Percentiles rank a stretch among this genome's conserved stretches.
Conservation (phyloP, 2,329 filamentous ascomycete species). For the Phyllosticta citriasiana region DNA sequence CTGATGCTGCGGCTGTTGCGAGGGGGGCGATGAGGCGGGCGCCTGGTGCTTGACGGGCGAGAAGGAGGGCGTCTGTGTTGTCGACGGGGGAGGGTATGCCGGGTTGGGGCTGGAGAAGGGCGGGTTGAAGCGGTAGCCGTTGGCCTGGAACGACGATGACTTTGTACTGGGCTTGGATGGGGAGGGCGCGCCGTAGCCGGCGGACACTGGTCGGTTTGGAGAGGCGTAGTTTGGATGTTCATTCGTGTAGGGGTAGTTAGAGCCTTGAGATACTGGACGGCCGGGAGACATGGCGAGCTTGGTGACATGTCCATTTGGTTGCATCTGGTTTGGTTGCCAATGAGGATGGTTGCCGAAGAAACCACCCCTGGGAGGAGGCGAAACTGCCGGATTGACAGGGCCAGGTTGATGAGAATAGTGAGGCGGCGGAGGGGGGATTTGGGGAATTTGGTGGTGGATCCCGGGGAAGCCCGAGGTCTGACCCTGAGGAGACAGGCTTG, state of each 20-base stretch:
- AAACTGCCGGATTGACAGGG: neutral
- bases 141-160: constrained; percentile 24
- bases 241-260: constrained; percentile 24
- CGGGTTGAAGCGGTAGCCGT: constrained; percentile 22
- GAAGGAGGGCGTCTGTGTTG: constrained; percentile 24
- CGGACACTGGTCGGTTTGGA: constrained; percentile 33
- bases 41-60: constrained; percentile 27
- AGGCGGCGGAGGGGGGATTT: constrained; percentile 2
- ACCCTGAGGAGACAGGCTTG: constrained; percentile 35
- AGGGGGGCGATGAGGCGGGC: constrained; percentile 22
- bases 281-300: neutral
- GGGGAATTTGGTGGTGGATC: neutral
- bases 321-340: neutral
- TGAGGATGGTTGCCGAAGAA: neutral
- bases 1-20: constrained; percentile 13
- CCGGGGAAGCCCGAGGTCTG: constrained; percentile 32
- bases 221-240: constrained; percentile 28
- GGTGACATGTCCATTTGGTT: neutral
- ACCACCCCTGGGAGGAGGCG: neutral
- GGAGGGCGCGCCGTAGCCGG: constrained; percentile 18
- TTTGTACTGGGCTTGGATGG: constrained; percentile 27
- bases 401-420: neutral
- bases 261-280: neutral
- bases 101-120: constrained; percentile 34
- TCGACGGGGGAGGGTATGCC: constrained; percentile 32